Evolutionary conservation across 2,329 filamentous ascomycete genomes (phyloP).

Genomic region (Phaeosphaeriaceae sp.): DNA sequence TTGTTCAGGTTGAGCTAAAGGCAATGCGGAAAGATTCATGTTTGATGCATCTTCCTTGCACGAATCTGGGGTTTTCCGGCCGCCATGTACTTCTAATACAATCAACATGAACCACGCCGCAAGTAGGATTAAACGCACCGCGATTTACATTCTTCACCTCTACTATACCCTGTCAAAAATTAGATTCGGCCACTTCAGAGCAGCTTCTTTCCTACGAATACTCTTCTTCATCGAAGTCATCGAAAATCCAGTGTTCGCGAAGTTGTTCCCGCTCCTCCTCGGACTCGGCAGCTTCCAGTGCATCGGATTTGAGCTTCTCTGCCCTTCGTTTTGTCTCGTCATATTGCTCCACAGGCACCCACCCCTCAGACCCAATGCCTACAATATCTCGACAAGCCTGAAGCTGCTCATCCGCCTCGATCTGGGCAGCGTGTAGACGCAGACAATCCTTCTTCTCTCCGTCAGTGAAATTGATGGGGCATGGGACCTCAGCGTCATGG

Average conservation of each 20-base stretch:
- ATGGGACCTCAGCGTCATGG: constrained; percentile 16
- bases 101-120: too few species aligned
- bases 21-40: too few species aligned
- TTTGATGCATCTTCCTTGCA: too few species aligned
- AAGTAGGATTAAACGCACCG: too few species aligned
- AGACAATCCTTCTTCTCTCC: constrained; percentile 26
- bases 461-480: constrained; percentile 30
- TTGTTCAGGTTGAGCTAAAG: too few species aligned
- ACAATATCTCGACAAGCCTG: constrained; percentile 29
- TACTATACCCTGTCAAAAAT: too few species aligned
- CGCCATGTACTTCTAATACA: too few species aligned
- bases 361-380: constrained; percentile 36
- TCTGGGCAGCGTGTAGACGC: constrained; percentile 28
- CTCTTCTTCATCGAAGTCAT: constrained; percentile 43
- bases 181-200: too few species aligned
- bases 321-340: constrained; percentile 19
- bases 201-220: constrained; percentile 26
- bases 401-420: constrained; percentile 34
- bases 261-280: constrained; percentile 24
- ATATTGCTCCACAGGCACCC: constrained; percentile 37
- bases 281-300: constrained; percentile 31
- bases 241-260: constrained; percentile 36
- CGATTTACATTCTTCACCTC: too few species aligned
- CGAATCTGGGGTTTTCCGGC: too few species aligned
- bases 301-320: constrained; percentile 28